Conservation (phyloP, 768 basidiomycete genomes). For the Phlebiopsis gigantea region DNA sequence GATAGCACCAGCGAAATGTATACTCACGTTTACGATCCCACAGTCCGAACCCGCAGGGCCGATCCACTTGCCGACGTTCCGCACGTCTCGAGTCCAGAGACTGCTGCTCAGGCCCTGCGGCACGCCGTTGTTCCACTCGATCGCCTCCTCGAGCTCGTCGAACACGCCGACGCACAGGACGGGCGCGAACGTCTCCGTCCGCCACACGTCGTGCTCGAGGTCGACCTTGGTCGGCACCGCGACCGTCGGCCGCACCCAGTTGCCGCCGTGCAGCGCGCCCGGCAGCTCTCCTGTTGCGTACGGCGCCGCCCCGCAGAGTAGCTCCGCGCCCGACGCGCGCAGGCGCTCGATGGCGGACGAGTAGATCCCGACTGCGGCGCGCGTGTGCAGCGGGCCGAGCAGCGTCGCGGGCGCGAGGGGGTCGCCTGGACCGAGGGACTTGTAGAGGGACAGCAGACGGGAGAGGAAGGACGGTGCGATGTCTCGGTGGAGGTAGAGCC, state of each 20-base stretch:
- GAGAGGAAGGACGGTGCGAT: slow-evolving; percentile 75
- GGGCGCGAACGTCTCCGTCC: slow-evolving; percentile 83
- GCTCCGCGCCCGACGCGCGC: slow-evolving; percentile 61
- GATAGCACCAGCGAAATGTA: not conserved
- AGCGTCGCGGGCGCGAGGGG: slow-evolving; percentile 71
- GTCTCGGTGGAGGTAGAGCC: slow-evolving; percentile 81
- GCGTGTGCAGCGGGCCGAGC: slow-evolving; percentile 82
- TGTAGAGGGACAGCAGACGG: slow-evolving; percentile 69
- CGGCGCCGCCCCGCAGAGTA: slow-evolving; percentile 65
- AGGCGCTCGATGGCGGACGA: slow-evolving; percentile 55
- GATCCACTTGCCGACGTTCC: slow-evolving; percentile 87
- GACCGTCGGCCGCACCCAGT: slow-evolving; percentile 89
- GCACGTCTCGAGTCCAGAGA: slow-evolving; percentile 83
- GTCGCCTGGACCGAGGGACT: slow-evolving; percentile 73
- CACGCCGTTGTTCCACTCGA: slow-evolving; percentile 86
- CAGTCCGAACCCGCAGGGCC: slow-evolving; percentile 85
- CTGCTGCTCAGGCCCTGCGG: slow-evolving; percentile 90
- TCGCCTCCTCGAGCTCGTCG: slow-evolving; percentile 81
- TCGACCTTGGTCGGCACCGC: slow-evolving; percentile 59
- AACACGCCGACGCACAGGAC: slow-evolving; percentile 83
- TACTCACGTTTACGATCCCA: slow-evolving; percentile 85
- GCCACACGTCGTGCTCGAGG: slow-evolving; percentile 58
- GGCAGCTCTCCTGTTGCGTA: slow-evolving; percentile 37
- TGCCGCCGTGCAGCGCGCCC: slow-evolving; percentile 54
- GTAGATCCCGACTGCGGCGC: slow-evolving; percentile 64